Evolutionary conservation across 1,139 yeast genomes (phyloP).

Genomic region (Hanseniaspora uvarum): DNA sequence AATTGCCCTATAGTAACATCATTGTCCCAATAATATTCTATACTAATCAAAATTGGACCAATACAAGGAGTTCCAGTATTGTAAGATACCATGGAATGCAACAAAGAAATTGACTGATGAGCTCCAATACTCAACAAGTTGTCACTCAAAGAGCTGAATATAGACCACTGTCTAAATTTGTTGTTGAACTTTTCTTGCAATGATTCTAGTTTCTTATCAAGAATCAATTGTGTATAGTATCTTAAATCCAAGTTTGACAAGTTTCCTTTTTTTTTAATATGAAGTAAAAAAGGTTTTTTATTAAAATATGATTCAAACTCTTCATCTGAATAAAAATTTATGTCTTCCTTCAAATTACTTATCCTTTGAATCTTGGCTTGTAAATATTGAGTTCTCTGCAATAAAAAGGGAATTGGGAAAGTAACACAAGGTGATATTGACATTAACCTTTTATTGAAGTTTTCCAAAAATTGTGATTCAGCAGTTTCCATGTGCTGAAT

Average conservation of each 20-base stretch:
- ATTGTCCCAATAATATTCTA: slow-evolving; percentile 82
- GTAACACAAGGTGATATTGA: slow-evolving; percentile 70
- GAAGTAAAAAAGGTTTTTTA: slow-evolving; percentile 23
- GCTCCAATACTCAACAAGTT: slow-evolving; percentile 52
- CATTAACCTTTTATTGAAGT: slow-evolving; percentile 43
- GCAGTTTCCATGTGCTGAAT: slow-evolving; percentile 26
- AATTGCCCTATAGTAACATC: slow-evolving; percentile 86
- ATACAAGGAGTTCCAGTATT: slow-evolving; percentile 84
- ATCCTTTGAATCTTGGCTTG: slow-evolving; percentile 36
- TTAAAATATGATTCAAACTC: slow-evolving; percentile 19
- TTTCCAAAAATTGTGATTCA: slow-evolving; percentile 42
- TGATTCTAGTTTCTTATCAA: slow-evolving; percentile 34
- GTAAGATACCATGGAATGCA: slow-evolving; percentile 73
- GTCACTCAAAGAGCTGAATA: slow-evolving; percentile 41
- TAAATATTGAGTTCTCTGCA: slow-evolving; percentile 45
- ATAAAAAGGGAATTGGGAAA: slow-evolving; percentile 55
- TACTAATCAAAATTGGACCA: slow-evolving; percentile 74
- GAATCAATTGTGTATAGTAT: slow-evolving; percentile 29
- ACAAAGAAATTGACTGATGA: slow-evolving; percentile 68
- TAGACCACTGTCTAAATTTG: slow-evolving; percentile 51
- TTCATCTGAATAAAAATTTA: slow-evolving; percentile 19
- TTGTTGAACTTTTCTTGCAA: slow-evolving; percentile 34
- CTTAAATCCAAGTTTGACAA: slow-evolving; percentile 28
- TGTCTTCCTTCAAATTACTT: slow-evolving; percentile 26
- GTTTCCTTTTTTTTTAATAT: slow-evolving; percentile 20